A percentile compares a stretch with the other conserved stretches of the same genome.
Conservation (phyloP, 805 yeast genomes). For the Spathaspora boniae region DNA sequence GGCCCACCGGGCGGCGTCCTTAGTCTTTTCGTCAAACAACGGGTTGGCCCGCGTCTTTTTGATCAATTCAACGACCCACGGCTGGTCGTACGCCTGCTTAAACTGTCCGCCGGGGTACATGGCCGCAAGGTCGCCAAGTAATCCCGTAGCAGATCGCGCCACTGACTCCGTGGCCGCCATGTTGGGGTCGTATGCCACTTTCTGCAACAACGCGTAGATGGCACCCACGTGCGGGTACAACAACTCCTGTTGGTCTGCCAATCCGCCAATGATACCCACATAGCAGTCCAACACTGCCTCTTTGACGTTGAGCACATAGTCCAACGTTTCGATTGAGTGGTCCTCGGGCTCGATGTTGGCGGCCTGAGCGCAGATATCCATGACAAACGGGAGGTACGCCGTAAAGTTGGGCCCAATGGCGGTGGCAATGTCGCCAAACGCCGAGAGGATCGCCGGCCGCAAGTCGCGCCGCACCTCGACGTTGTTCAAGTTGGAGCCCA, state of each 20-base stretch:
- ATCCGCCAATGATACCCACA: slow-evolving; percentile 93
- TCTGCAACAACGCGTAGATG: slow-evolving; percentile 66
- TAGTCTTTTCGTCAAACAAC: slow-evolving; percentile 60
- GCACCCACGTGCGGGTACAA: slow-evolving; percentile 63
- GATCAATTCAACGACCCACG: slow-evolving; percentile 78
- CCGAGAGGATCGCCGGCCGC: slow-evolving; percentile 83
- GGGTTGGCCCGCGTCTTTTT: slow-evolving; percentile 66
- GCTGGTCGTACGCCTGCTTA: slow-evolving; percentile 60
- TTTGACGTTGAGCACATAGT: slow-evolving; percentile 65
- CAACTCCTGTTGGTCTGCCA: slow-evolving; percentile 63
- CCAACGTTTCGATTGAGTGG: slow-evolving; percentile 67
- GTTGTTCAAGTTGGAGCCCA: slow-evolving; percentile 70
- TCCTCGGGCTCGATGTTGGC: slow-evolving; percentile 63
- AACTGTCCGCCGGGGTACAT: slow-evolving; percentile 80
- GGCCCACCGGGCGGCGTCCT: slow-evolving; percentile 97
- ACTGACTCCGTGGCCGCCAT: slow-evolving; percentile 65
- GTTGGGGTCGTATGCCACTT: slow-evolving; percentile 56
- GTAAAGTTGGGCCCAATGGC: slow-evolving; percentile 75
- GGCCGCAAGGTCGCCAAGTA: slow-evolving; percentile 88
- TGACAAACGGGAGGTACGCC: slow-evolving; percentile 74
- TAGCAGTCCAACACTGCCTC: slow-evolving; percentile 94
- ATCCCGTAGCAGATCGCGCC: slow-evolving; percentile 81
- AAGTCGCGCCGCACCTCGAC: slow-evolving; percentile 72
- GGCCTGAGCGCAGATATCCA: slow-evolving; percentile 71
- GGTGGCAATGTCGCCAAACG: slow-evolving; percentile 94